Evolutionary conservation across 1,284 basidiomycete species (phyloP), one percentile per base, ranked within the genome.

Genomic region (Ganoderma sp.): DNA sequence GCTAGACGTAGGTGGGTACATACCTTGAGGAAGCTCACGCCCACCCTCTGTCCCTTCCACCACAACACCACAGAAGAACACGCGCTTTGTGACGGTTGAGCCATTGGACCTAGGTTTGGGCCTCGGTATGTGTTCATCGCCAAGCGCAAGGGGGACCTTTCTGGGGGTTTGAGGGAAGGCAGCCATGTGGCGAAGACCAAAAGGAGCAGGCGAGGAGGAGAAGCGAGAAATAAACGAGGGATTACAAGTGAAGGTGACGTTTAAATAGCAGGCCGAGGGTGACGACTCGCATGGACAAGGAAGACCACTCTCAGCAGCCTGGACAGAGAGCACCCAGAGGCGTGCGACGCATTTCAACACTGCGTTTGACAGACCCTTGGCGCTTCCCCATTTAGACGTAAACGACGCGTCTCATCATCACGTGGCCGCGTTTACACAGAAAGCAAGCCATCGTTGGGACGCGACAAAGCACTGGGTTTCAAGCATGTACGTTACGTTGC

Each of bases 41-140:
- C 89, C 90, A 73, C 86, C 84, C 69, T 90, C 89, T 48, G 89
- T 87, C 63, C 89, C 90, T 79, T 94, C 92, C 37, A 94, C 90
- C 25, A 94, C 92, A 42, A 94, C 91, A 45, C 90, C 90, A 73
- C 90, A 93, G 78, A 90, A 92, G 79, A 94, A 94, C 39, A 88
- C 89, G 76, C 92, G 90, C 77, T 84, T 90, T 2, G 89, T 94
- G 69, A 84, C 72, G 52, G 78, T 77, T n/a, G 83, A 78, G 28
- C 79, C 69, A 4, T 68, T 66, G 32, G 75, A 71, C 37, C 65
- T 77, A 10, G 77, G 68, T 48, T 72, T 75, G 2, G 71, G 70
- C 45, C 76, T 80, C 52, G 82, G 79, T 61, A 83, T 80, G 50
- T 80, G 77, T 71, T 88, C 87, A 69, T 91, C 87, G 54, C 89